Evolutionary conservation across 73 alveolate genomes (phyloP), one percentile per base, ranked within the genome.

Genomic region (Paramecium sonneborni): DNA sequence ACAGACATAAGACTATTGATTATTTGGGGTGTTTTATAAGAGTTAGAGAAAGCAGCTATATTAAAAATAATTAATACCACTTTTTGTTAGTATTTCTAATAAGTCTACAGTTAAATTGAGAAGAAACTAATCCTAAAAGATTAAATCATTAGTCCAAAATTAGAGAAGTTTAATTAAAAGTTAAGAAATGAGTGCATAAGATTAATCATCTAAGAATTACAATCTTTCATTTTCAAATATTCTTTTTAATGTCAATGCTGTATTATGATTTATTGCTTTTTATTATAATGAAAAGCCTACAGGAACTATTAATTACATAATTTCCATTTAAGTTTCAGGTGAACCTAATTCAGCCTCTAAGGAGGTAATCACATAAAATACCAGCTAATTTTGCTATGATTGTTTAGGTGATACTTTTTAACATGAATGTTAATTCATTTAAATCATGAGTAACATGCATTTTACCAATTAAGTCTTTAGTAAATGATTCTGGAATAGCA

Each of bases 311-410:
- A 86, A 56, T 12, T 86, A 85, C 67, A 88, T 56, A 43, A 88
- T 82, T 11, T 88, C 94, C 44, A 69, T 52, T 24, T 69, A 44
- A 12, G 69, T 72, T 3, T 88, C 89, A 24, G 87, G 79, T n/a
- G 85, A 44, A 21, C 85, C 87, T 23, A 88, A 72, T 12, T 69
- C 85, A 43, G 94, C 94, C 74, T 88, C 94, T 86, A 57, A 32
- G 30, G 32, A n/a, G 32, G 68, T 32, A 92, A 32, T 85, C 38
- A 30, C 86, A 55, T 30, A 68, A 44, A 6, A 94, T 74, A 85
- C 92, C 96, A 23, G 97, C 96, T 30, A 96, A 88, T 85, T 96
- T 96, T 23, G 96, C 92, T 15, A 95, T 93, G n/a, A 96, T 95
- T 44, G 94, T 92, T 69, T 92, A 21, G 28, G 96, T 92, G 41